Evolutionary conservation across 768 basidiomycete species (phyloP).

Genomic region (Boletus sp.): DNA sequence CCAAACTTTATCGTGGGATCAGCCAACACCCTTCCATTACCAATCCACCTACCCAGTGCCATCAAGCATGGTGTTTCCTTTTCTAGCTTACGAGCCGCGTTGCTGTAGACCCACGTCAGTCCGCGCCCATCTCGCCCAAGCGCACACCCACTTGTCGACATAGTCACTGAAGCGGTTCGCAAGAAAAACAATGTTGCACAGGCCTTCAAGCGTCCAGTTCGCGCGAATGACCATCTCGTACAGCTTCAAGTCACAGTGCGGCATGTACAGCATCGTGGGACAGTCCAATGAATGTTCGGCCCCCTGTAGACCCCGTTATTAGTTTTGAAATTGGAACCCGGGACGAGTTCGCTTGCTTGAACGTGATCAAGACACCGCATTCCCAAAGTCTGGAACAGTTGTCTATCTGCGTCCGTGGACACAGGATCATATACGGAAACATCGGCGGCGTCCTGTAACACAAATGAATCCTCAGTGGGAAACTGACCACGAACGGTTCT

Average conservation of each 20-base stretch:
- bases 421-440: conserved; percentile 69
- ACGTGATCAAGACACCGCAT: conserved; percentile 40
- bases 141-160: conserved; percentile 52
- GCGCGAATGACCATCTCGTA: conserved; percentile 63
- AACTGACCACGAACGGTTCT: conserved; percentile 7
- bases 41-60: conserved; percentile 45
- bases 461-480: not conserved
- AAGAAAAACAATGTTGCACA: conserved; percentile 53
- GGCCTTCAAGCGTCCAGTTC: conserved; percentile 51
- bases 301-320: conserved; percentile 26
- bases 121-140: not conserved
- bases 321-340: conserved; percentile 4
- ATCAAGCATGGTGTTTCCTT: conserved; percentile 50
- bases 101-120: conserved; percentile 38
- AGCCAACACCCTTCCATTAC: not conserved
- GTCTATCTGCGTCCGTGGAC: conserved; percentile 59
- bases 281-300: conserved; percentile 29
- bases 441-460: conserved; percentile 41
- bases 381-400: conserved; percentile 42
- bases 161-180: conserved; percentile 68
- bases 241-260: conserved; percentile 70
- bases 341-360: conserved; percentile 43
- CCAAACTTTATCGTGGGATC: conserved; percentile 10
- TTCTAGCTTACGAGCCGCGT: conserved; percentile 48
- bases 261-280: conserved; percentile 73